A percentile compares a stretch with the other conserved stretches of the same genome.
Conservation (phyloP, 306 rosid species). For the Rosa rugosa region DNA sequence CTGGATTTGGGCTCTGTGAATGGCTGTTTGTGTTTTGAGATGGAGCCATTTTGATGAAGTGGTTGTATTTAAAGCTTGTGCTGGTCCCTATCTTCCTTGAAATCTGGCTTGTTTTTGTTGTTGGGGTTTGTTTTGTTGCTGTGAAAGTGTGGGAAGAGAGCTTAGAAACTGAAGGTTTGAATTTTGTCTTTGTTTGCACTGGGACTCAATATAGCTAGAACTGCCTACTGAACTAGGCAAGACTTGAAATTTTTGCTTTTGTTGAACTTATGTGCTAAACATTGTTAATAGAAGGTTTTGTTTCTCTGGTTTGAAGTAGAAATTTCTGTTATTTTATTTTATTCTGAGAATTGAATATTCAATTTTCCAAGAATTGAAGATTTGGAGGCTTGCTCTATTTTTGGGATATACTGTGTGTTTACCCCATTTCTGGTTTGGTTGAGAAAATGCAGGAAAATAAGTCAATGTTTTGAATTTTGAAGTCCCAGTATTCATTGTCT, state of each 20-base stretch:
- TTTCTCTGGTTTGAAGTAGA: background rate
- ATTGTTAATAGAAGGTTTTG: background rate
- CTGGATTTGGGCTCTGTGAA: conserved; percentile 18
- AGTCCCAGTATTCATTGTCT: background rate
- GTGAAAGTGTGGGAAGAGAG: conserved; percentile 4
- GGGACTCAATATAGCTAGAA: background rate
- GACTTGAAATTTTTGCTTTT: background rate
- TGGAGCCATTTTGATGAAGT: background rate
- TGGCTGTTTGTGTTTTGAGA: conserved; percentile 8
- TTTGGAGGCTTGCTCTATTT: background rate
- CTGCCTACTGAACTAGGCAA: background rate
- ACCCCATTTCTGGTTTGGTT: background rate
- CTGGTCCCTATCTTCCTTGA: background rate
- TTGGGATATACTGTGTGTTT: background rate
- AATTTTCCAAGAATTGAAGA: background rate
- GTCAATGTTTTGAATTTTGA: background rate
- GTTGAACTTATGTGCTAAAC: background rate
- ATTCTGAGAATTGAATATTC: background rate
- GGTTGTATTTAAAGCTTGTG: background rate
- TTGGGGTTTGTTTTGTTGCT: conserved; percentile 17
- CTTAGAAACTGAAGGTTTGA: background rate
- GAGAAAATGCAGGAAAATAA: background rate
- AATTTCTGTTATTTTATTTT: background rate
- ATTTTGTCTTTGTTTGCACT: background rate
- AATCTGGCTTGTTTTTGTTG: conserved; percentile 4